A percentile compares a stretch with the other conserved stretches of the same genome.
These are phyloP conservation scores for Xylariaceae sp. DNA, from an alignment of 2,329 filamentous ascomycete genomes.

Conservation along the genomic window DNA sequence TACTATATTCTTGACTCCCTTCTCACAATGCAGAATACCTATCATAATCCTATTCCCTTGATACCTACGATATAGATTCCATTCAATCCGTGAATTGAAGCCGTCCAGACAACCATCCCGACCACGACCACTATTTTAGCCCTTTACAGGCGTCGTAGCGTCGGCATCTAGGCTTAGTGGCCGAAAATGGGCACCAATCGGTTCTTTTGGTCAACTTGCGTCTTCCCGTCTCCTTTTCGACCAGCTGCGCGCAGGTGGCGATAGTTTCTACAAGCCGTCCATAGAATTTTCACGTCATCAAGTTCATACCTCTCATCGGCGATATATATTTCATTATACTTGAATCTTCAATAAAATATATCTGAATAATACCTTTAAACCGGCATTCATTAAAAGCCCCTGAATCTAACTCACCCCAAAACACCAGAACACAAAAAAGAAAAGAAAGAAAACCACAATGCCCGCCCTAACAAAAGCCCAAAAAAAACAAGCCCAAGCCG, in stretches of 20 bases:
- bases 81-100: neutral
- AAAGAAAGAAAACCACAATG: conserved; percentile 10
- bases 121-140: neutral
- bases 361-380: no score
- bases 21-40: no score
- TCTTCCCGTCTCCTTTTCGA: neutral
- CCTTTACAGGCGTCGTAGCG: neutral
- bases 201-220: no score
- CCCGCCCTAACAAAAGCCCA: conserved; percentile 27
- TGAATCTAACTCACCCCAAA: no score
- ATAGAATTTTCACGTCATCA: neutral
- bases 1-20: no score
- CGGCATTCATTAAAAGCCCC: no score
- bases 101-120: neutral
- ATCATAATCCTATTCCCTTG: no score
- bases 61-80: no score
- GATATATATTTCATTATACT: neutral
- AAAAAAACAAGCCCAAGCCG: conserved; percentile 24
- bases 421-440: neutral
- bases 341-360: no score
- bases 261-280: neutral
- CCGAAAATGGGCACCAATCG: neutral
- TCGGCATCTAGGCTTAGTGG: neutral
- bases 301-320: no score
- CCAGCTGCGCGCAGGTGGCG: neutral